Evolutionary conservation across 495 filamentous ascomycete species (phyloP), one percentile per base, ranked within the genome.

Genomic region (Bathelium albidoporum): DNA sequence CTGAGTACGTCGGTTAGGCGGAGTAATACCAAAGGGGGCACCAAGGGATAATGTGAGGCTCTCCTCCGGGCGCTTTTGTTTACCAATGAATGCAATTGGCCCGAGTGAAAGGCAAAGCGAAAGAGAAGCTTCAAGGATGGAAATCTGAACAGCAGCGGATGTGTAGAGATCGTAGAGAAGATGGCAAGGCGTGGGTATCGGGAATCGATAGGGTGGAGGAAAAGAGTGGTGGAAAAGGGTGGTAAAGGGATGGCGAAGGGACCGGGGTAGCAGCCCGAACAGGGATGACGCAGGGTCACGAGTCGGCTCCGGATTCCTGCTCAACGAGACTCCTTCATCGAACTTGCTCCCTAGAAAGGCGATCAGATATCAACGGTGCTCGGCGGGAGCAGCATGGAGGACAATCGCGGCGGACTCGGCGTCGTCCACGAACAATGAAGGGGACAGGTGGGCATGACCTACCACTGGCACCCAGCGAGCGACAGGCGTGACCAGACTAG

Each of bases 161-260:
- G n/a, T n/a, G n/a, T n/a, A 20, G 16, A n/a, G 20, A 55, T 2
- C 22, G 49, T 29, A 55, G 22, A 55, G 24, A 9, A 10, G 24
- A 55, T 55, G 5, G 49, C 12, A 55, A 55, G 24, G 49, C 20
- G 24, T 11, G 16, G n/a, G n/a, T n/a, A n/a, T n/a, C 9, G 22
- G 49, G 9, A 55, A 2, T 20, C 49, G 29, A 3, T 26, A 5
- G 49, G 16, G 5, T 29, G 24, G 22, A 55, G 20, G 49, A 55
- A 29, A 24, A 55, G 49, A 55, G 24, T 28, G 60, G 34, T 49
- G 60, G 41, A 49, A 49, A 44, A 62, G 41, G 60, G 41, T 39
- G 32, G 60, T 62, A 62, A 60, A 60, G 58, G 32, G 58, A 60
- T 36, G 31, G 31, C 36, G 16, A 34, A n/a, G n/a, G 11, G 31